A percentile compares a stretch with the other conserved stretches of the same genome.
These are phyloP conservation scores for Kregervanrija fluxuum DNA, from an alignment of 805 yeast species.

Conservation along the genomic window DNA sequence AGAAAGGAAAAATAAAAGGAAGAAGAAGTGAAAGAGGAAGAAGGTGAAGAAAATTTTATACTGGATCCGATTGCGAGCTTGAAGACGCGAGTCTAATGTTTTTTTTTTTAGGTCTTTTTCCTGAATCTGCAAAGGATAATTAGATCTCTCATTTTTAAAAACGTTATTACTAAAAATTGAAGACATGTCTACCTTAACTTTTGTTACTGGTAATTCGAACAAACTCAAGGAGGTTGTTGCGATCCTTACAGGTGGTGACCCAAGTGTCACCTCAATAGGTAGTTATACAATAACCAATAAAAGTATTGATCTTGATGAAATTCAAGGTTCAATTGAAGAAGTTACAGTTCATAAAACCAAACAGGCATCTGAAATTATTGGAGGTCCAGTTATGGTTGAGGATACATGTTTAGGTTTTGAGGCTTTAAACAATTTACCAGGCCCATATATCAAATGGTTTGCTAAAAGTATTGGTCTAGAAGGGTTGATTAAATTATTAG, in stretches of 20 bases:
- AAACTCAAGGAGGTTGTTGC: conserved; percentile 80
- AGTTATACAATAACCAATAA: conserved; percentile 48
- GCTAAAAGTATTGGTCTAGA: conserved; percentile 64
- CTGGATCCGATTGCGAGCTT: background rate
- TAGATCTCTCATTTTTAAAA: conserved; percentile 1
- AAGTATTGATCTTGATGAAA: conserved; percentile 76
- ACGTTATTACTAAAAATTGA: background rate
- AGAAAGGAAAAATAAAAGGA: conserved; percentile 8
- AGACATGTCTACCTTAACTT: conserved; percentile 23
- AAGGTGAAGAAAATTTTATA: background rate
- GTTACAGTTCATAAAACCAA: conserved; percentile 76
- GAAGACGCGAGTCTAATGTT: background rate
- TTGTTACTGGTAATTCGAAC: conserved; percentile 73
- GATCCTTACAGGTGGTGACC: conserved; percentile 43
- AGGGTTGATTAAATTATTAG: conserved; percentile 71
- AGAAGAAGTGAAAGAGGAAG: conserved; percentile 1
- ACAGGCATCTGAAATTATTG: conserved; percentile 54
- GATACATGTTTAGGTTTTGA: conserved; percentile 86
- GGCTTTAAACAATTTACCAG: conserved; percentile 80
- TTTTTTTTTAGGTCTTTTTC: background rate
- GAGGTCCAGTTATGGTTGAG: conserved; percentile 87
- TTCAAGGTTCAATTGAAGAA: conserved; percentile 82
- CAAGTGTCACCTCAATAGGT: conserved; percentile 35
- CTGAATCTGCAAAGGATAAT: background rate
- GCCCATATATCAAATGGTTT: conserved; percentile 91